phyloP scores from a whole-genome alignment of 768 basidiomycete genomes.

The Suillus discolor region DNA sequence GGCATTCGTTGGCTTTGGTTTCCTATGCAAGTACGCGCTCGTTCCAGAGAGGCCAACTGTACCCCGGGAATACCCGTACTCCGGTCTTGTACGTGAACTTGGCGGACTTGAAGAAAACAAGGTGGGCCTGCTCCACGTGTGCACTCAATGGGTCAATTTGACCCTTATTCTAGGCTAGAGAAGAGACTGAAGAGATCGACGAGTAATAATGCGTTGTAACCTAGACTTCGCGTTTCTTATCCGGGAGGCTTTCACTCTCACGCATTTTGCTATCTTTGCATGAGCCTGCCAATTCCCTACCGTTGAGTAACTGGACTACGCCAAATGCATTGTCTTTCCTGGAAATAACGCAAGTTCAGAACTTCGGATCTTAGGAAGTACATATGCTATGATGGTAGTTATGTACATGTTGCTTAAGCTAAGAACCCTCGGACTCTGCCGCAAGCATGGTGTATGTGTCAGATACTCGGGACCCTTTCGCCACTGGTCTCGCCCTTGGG shows the following conservation, averaged over 20 bases:
- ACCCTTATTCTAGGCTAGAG: slow-evolving; percentile 35
- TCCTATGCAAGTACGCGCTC: slow-evolving; percentile 55
- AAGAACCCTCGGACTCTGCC: slow-evolving; percentile 8
- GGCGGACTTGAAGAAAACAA: slow-evolving; percentile 81
- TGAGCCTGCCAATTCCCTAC: not conserved
- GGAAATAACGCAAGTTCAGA: not conserved
- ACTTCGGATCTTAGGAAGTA: not conserved
- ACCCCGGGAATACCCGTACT: slow-evolving; percentile 76
- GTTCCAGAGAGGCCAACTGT: slow-evolving; percentile 65
- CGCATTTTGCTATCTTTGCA: not conserved
- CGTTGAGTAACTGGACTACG: not conserved
- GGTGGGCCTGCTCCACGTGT: slow-evolving; percentile 42
- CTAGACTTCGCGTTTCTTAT: slow-evolving; percentile 15
- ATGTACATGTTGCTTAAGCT: slow-evolving; percentile 4
- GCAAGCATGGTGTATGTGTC: slow-evolving; percentile 7
- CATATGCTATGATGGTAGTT: not conserved
- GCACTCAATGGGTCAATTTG: not conserved
- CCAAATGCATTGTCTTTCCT: not conserved
- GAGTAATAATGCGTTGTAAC: slow-evolving; percentile 28
- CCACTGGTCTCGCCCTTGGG: slow-evolving; percentile 42
- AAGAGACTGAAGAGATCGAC: slow-evolving; percentile 33
- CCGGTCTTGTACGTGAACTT: slow-evolving; percentile 74
- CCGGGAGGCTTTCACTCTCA: not conserved
- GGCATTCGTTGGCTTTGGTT: slow-evolving; percentile 66
- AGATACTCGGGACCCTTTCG: slow-evolving; percentile 8